phyloP scores from a whole-genome alignment of 768 basidiomycete genomes.

The Boletellus ananiceps region DNA sequence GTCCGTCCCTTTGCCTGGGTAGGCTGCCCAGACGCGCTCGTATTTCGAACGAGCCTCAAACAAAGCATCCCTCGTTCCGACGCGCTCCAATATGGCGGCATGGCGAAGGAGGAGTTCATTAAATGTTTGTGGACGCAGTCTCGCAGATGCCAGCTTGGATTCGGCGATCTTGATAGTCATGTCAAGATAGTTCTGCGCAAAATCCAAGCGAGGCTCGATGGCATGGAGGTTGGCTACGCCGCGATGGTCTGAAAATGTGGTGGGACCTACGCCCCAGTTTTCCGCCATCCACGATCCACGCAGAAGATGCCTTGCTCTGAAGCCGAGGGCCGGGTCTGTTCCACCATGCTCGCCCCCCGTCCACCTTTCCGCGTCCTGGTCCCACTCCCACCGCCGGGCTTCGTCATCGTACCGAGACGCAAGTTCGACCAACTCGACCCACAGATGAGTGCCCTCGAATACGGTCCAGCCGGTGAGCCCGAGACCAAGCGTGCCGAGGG shows the following conservation, averaged over 20 bases:
- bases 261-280: conserved; percentile 55
- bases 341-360: conserved; percentile 54
- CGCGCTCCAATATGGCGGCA: conserved; percentile 54
- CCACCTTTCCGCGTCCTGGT: conserved; percentile 59
- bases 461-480: conserved; percentile 41
- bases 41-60: conserved; percentile 54
- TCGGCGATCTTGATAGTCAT: conserved; percentile 46
- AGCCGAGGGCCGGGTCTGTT: conserved; percentile 68
- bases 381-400: conserved; percentile 62
- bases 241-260: conserved; percentile 32
- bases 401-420: conserved; percentile 47
- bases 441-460: conserved; percentile 58
- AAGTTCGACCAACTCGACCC: conserved; percentile 56
- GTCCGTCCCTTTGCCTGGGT: conserved; percentile 36
- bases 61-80: conserved; percentile 48
- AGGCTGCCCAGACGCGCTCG: conserved; percentile 51
- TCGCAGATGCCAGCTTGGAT: conserved; percentile 33
- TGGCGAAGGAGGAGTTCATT: conserved; percentile 52
- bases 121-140: conserved; percentile 47
- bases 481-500: conserved; percentile 41
- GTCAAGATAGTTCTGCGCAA: conserved; percentile 50
- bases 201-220: conserved; percentile 52
- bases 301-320: conserved; percentile 54
- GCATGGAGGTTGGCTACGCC: conserved; percentile 38
- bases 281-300: conserved; percentile 71